Evolutionary conservation across 352 stramenopile genomes (phyloP), one percentile per base, ranked within the genome.

Genomic region (Pilasporangium apinafurcum): DNA sequence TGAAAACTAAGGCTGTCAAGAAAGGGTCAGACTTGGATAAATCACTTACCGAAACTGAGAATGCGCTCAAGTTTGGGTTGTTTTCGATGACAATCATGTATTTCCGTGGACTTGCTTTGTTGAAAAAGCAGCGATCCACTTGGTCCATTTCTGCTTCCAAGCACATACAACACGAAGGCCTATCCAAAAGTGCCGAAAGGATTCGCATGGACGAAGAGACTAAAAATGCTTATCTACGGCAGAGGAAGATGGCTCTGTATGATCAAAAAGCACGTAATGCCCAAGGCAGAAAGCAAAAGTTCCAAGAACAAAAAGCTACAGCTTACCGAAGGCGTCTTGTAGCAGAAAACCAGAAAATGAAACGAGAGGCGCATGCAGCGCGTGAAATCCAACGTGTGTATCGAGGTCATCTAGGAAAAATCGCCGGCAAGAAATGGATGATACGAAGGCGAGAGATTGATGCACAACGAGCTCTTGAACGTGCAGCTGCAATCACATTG

Each of bases 51-150:
- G 83, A 92, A 47, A 95, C 90, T 13, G 92, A 98, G 62, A 75
- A 74, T 13, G 95, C 83, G n/a, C 73, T 98, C n/a, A 95, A 92
- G 24, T 98, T 98, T 52, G 94, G 90, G 9, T 54, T 98, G 16
- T 98, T 98, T 51, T 96, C 71, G 60, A 83, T 98, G 58, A 97
- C 91, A 26, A 74, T 98, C 32, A 96, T 97, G 91, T 98, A 98
- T 62, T 98, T 98, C 41, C 75, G 89, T 33, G 88, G 84, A 4
- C 67, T 97, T 40, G 86, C 84, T 10, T 50, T 96, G 42, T 62
- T 98, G 10, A 80, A 81, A 43, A 78, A 89, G 26, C 86, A 98
- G 50, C 82, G 92, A 35, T 62, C 54, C 2, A 56, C 74, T 8
- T 97, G 83, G 84, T 84, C 70, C 5, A 62, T 70, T 29, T 76